Percentiles rank a stretch among this genome's conserved stretches.
Conservation (phyloP, 495 filamentous ascomycete genomes). For the Podospora australis region DNA sequence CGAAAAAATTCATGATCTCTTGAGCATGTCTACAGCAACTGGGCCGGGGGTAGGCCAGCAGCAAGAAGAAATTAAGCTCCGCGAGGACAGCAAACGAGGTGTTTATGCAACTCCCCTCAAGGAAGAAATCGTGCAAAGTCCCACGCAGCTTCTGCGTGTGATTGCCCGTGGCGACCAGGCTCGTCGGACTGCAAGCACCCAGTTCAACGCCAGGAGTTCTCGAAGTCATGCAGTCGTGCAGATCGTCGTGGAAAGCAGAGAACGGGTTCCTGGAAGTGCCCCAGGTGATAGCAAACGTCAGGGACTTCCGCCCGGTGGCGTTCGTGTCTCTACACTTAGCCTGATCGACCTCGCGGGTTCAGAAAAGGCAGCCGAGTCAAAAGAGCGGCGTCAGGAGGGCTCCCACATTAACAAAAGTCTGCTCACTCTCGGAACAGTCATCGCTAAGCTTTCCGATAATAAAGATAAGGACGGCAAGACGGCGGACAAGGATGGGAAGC, state of each 20-base stretch:
- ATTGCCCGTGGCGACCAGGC: slow-evolving; percentile 93
- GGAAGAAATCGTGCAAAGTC: slow-evolving; percentile 97
- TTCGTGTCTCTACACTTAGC: slow-evolving; percentile 89
- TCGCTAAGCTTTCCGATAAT: slow-evolving; percentile 72
- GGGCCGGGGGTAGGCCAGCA: slow-evolving; percentile 38
- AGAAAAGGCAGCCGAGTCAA: slow-evolving; percentile 89
- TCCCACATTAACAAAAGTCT: slow-evolving; percentile 98
- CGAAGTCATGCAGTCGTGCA: slow-evolving; percentile 97
- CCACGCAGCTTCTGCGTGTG: slow-evolving; percentile 88
- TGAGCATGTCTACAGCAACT: slow-evolving; percentile 60
- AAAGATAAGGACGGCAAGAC: slow-evolving; percentile 77
- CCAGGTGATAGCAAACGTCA: slow-evolving; percentile 62
- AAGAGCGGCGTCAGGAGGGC: slow-evolving; percentile 89
- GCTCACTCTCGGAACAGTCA: slow-evolving; percentile 91
- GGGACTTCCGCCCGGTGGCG: slow-evolving; percentile 77
- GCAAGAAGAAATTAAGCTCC: slow-evolving; percentile 88
- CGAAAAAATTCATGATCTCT: slow-evolving; percentile 90
- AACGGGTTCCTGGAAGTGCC: slow-evolving; percentile 57
- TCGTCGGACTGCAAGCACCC: slow-evolving; percentile 81
- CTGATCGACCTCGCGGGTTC: slow-evolving; percentile 96
- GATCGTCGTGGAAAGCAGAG: slow-evolving; percentile 95
- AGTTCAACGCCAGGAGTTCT: slow-evolving; percentile 93
- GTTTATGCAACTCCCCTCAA: slow-evolving; percentile 95
- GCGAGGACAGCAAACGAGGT: slow-evolving; percentile 91
- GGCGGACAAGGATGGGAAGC: slow-evolving; percentile 73